A percentile compares a stretch with the other conserved stretches of the same genome.
phyloP scores from a whole-genome alignment of 2,329 filamentous ascomycete species.

The Aspergillus awamori region DNA sequence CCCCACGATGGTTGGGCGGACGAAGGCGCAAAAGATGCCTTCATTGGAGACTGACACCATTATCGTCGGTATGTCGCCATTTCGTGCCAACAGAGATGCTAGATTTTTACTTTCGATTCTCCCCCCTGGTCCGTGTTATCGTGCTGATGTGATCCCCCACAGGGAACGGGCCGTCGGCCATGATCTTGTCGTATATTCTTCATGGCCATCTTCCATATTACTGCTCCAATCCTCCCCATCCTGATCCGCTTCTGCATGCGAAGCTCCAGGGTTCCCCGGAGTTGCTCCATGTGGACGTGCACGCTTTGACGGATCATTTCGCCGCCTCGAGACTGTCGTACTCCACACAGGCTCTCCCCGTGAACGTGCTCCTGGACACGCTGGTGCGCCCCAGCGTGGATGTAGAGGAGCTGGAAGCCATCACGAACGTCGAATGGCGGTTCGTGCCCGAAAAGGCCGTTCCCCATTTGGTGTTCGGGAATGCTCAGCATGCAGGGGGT shows the following conservation, averaged over 20 bases:
- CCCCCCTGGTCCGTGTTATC: constrained; percentile 14
- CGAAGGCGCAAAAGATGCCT: constrained; percentile 31
- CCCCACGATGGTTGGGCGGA: constrained; percentile 30
- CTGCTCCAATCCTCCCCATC: constrained; percentile 53
- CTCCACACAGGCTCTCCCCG: constrained; percentile 62
- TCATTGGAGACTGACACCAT: constrained; percentile 46
- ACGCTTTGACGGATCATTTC: constrained; percentile 60
- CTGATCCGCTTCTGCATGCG: constrained; percentile 58
- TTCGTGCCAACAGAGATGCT: neutral
- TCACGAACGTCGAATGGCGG: constrained; percentile 58
- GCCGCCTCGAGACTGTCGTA: constrained; percentile 60
- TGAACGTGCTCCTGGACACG: constrained; percentile 64
- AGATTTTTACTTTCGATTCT: neutral
- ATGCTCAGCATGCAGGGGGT: constrained; percentile 55
- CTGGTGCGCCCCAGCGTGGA: constrained; percentile 62
- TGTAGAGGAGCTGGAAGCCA: constrained; percentile 54
- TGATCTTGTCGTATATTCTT: constrained; percentile 65
- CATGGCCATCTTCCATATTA: constrained; percentile 64
- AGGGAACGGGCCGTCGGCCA: constrained; percentile 65
- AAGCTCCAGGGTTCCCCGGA: constrained; percentile 54
- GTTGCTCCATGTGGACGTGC: constrained; percentile 52
- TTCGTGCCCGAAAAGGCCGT: constrained; percentile 55
- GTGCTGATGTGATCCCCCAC: constrained; percentile 17
- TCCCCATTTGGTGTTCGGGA: constrained; percentile 58
- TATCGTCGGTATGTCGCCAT: constrained; percentile 46